Evolutionary conservation across 2,329 filamentous ascomycete genomes (phyloP).

Genomic region (Aureobasidium sp.): DNA sequence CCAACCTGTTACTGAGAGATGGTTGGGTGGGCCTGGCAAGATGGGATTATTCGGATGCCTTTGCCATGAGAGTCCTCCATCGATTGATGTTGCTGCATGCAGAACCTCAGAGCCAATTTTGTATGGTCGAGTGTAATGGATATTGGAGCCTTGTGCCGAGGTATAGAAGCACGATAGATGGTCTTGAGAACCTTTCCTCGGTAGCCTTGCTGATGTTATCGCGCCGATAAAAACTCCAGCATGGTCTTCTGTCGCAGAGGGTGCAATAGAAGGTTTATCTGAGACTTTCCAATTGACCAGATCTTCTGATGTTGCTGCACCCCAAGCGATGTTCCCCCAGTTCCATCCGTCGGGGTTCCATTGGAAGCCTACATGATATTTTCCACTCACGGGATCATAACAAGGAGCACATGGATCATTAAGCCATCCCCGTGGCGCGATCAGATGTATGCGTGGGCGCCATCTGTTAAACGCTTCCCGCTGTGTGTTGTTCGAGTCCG

Average conservation of each 20-base stretch:
- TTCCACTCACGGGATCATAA: slow-evolving; percentile 30
- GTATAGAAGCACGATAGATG: slow-evolving; percentile 33
- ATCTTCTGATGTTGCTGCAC: slow-evolving; percentile 30
- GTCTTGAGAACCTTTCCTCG: slow-evolving; percentile 16
- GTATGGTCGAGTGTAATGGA: slow-evolving; percentile 32
- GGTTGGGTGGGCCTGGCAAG: slow-evolving; percentile 25
- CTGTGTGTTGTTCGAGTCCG: too few species aligned
- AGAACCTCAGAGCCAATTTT: slow-evolving; percentile 27
- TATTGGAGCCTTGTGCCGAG: slow-evolving; percentile 30
- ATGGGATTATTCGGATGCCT: slow-evolving; percentile 30
- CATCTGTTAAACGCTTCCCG: background rate
- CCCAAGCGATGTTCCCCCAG: slow-evolving; percentile 37
- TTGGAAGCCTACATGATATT: slow-evolving; percentile 36
- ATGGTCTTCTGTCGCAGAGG: slow-evolving; percentile 29
- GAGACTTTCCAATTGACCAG: slow-evolving; percentile 30
- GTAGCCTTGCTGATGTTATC: slow-evolving; percentile 10
- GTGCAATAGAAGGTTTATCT: slow-evolving; percentile 23
- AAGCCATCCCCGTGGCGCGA: slow-evolving; percentile 31
- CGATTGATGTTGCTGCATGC: slow-evolving; percentile 29
- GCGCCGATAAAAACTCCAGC: slow-evolving; percentile 34
- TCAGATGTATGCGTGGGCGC: slow-evolving; percentile 28
- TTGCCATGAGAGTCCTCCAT: slow-evolving; percentile 31
- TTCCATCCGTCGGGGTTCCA: slow-evolving; percentile 31
- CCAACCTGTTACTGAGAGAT: slow-evolving; percentile 32
- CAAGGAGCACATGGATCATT: slow-evolving; percentile 37